Conservation (phyloP, 805 yeast species). For the Cyberlindnera maritima region DNA sequence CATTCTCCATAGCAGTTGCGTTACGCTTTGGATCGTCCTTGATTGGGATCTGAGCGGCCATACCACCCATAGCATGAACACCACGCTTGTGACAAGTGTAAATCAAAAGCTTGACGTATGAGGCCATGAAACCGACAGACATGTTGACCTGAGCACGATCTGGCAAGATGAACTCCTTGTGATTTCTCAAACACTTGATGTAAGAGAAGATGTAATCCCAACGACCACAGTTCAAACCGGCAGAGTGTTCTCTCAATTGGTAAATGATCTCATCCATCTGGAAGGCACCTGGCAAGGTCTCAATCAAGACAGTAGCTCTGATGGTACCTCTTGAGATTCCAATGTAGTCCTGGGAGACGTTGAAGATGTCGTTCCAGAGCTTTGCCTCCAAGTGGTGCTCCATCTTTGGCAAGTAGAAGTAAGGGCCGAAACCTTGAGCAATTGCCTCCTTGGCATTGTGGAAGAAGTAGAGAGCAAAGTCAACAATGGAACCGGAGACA, state of each 20-base stretch:
- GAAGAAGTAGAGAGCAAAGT: conserved; percentile 75
- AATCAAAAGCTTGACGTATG: conserved; percentile 72
- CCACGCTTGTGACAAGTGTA: conserved; percentile 73
- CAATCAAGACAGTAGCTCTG: conserved; percentile 78
- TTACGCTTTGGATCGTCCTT: conserved; percentile 66
- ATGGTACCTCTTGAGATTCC: conserved; percentile 73
- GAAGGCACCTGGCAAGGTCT: conserved; percentile 81
- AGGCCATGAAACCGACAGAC: conserved; percentile 79
- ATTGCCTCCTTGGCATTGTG: conserved; percentile 68
- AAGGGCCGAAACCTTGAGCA: conserved; percentile 72
- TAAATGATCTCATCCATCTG: conserved; percentile 83
- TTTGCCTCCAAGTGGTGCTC: conserved; percentile 82
- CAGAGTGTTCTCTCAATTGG: conserved; percentile 72
- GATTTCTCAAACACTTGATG: conserved; percentile 70
- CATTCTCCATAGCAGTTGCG: conserved; percentile 65
- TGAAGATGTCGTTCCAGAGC: conserved; percentile 79
- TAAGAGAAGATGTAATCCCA: conserved; percentile 88
- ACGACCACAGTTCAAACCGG: conserved; percentile 85
- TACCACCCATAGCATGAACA: conserved; percentile 88
- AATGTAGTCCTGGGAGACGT: conserved; percentile 70
- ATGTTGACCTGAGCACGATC: conserved; percentile 77
- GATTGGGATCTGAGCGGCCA: conserved; percentile 88
- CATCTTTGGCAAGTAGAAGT: conserved; percentile 82
- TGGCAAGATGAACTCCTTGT: conserved; percentile 64
- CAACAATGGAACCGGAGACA: conserved; percentile 75